Base-by-base conservation (phyloP, 2,329 filamentous ascomycete species). In the Myriosclerotinia duriaeana region DNA sequence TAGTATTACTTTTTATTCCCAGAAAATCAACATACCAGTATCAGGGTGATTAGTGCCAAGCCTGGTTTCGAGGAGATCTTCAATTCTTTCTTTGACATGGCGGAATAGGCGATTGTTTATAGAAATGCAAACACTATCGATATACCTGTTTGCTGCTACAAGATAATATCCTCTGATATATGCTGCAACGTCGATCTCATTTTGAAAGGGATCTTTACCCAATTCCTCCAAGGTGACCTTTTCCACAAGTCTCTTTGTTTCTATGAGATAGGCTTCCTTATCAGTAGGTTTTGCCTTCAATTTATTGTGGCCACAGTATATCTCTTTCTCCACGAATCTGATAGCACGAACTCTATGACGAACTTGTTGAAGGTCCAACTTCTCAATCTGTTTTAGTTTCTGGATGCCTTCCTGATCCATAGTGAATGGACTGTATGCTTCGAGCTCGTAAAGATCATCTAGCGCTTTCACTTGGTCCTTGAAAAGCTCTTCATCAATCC, bases 121-220 rank as follows among this genome's bases (percentile, higher is more conserved):
- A 6, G 62, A 67, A 1, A 66, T 42, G 22, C 73, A 77, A 0
- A 74, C 64, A 30, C 60, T 68, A 52, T 93, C 89, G 0, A 86
- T 81, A 71, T 92, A 89, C 1, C 89, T 83, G 44, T 82, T 78
- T 0, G 86, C 84, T 0, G 90, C 89, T 5, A 89, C 83, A 56
- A 85, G 81, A 73, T 93, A 93, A 75, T 92, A 93, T 0, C 84
- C 88, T 0, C 88, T 80, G 54, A 91, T 82, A 5, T 86, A 86
- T 0, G 87, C 82, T 0, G 89, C 84, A 0, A 89, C 84, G 11
- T 83, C 79, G 0, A 93, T 76, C 73, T 92, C 89, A 0, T 78
- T 76, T 1, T 80, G 74, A 70, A 86, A 92, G 0, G 81, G 79
- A 71, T 92, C 89, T 0, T 79, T 75, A 0, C 82, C 82, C 14